These are phyloP conservation scores for Gloeostereum incarnatum DNA, from an alignment of 768 basidiomycete species.

Conservation along the genomic window DNA sequence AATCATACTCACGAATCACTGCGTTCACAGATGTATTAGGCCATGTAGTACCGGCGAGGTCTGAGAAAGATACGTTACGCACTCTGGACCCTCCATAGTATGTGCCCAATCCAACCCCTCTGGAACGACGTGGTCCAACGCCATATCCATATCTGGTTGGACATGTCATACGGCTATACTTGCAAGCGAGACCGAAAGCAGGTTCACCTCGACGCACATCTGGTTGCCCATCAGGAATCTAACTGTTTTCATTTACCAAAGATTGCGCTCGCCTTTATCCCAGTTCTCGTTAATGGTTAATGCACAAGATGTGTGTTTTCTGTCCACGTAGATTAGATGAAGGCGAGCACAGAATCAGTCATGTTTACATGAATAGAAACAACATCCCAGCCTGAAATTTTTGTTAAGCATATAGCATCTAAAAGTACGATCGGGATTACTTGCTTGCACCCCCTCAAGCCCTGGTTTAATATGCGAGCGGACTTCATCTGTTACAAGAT, in stretches of 20 bases:
- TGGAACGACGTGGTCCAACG: constrained; percentile 81
- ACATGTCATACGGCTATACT: neutral
- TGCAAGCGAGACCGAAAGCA: constrained; percentile 3
- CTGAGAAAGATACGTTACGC: constrained; percentile 18
- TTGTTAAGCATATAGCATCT: neutral
- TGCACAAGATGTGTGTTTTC: constrained; percentile 72
- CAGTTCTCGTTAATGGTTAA: constrained; percentile 86
- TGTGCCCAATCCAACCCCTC: constrained; percentile 77
- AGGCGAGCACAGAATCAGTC: constrained; percentile 1
- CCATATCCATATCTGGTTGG: constrained; percentile 85
- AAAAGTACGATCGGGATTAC: constrained; percentile 5
- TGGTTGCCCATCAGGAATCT: constrained; percentile 9
- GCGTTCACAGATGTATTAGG: constrained; percentile 7
- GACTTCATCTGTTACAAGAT: constrained; percentile 79
- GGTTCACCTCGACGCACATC: constrained; percentile 36
- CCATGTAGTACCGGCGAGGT: constrained; percentile 2
- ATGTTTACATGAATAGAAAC: constrained; percentile 75
- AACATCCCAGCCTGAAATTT: constrained; percentile 67
- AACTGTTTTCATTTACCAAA: constrained; percentile 2
- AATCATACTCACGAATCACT: constrained; percentile 63
- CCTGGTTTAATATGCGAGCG: constrained; percentile 57
- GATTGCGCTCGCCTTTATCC: constrained; percentile 49
- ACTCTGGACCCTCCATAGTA: constrained; percentile 92
- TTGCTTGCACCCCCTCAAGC: constrained; percentile 55
- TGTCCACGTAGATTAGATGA: constrained; percentile 27